Evolutionary conservation across 495 filamentous ascomycete species (phyloP).

Genomic region (Hypomontagnella monticulosa): DNA sequence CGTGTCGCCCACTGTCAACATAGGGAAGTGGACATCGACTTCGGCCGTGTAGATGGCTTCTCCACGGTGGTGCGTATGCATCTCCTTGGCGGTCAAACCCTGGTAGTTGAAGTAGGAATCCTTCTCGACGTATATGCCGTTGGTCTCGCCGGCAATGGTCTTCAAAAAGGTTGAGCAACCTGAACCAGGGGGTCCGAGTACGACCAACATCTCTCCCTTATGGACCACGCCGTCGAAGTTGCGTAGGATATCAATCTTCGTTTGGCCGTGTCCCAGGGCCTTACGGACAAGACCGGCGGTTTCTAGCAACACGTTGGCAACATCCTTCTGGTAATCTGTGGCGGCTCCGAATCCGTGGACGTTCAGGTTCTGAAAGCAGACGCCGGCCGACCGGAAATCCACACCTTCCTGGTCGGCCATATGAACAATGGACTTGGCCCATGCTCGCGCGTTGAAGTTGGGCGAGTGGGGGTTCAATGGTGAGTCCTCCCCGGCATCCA

Average conservation of each 20-base stretch:
- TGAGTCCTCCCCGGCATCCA: slow-evolving; percentile 51
- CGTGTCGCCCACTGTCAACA: slow-evolving; percentile 81
- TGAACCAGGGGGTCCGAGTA: slow-evolving; percentile 79
- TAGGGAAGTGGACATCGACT: slow-evolving; percentile 84
- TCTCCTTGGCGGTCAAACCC: slow-evolving; percentile 67
- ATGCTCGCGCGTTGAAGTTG: slow-evolving; percentile 63
- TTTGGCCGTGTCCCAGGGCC: slow-evolving; percentile 60
- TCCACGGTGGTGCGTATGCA: slow-evolving; percentile 76
- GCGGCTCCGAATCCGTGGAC: slow-evolving; percentile 80
- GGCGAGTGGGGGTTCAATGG: slow-evolving; percentile 62
- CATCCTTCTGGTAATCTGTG: slow-evolving; percentile 84
- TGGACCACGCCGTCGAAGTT: slow-evolving; percentile 80
- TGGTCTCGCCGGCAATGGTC: slow-evolving; percentile 79
- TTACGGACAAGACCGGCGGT: slow-evolving; percentile 56
- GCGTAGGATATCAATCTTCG: slow-evolving; percentile 80
- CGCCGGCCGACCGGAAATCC: slow-evolving; percentile 60
- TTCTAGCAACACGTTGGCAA: slow-evolving; percentile 71
- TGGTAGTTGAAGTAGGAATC: slow-evolving; percentile 79
- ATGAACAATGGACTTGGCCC: slow-evolving; percentile 64
- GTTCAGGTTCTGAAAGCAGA: slow-evolving; percentile 70
- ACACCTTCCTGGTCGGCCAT: slow-evolving; percentile 55
- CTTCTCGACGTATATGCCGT: slow-evolving; percentile 73
- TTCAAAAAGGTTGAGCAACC: slow-evolving; percentile 85
- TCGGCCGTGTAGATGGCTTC: slow-evolving; percentile 86
- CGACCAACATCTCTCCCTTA: slow-evolving; percentile 82